Evolutionary conservation across 495 filamentous ascomycete genomes (phyloP).

Genomic region (Aspergillus homomorphus): DNA sequence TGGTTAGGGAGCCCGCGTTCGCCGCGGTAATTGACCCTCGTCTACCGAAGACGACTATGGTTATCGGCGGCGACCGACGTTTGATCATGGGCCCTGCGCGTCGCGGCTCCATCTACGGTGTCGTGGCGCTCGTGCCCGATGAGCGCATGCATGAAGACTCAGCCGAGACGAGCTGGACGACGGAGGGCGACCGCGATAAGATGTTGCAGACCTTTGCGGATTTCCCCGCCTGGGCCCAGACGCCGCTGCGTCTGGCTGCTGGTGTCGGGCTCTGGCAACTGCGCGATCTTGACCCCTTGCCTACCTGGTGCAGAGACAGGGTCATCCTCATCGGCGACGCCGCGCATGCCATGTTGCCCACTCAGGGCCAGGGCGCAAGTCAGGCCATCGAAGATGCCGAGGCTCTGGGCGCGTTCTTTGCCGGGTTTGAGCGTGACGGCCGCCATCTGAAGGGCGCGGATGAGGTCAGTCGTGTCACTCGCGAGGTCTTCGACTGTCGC

Average conservation of each 20-base stretch:
- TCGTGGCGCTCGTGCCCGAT: conserved; percentile 14
- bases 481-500: background rate
- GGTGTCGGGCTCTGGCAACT: conserved; percentile 35
- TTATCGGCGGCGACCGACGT: conserved; percentile 6
- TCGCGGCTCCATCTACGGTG: conserved; percentile 8
- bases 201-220: conserved; percentile 38
- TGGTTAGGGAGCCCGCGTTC: conserved; percentile 5
- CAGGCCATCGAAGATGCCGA: conserved; percentile 42
- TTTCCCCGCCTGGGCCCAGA: conserved; percentile 31
- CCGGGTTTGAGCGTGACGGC: conserved; percentile 13
- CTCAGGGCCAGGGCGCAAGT: conserved; percentile 40
- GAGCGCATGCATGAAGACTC: conserved; percentile 10
- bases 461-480: background rate
- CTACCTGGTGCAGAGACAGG: conserved; percentile 33
- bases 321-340: conserved; percentile 45
- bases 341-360: conserved; percentile 43
- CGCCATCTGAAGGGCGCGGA: background rate
- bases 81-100: conserved; percentile 17
- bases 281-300: conserved; percentile 41
- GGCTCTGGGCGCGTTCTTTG: conserved; percentile 25
- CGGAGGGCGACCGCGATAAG: conserved; percentile 29
- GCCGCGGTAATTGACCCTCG: conserved; percentile 5
- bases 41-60: conserved; percentile 10
- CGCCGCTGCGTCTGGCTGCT: conserved; percentile 19
- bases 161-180: conserved; percentile 10